Evolutionary conservation across 352 stramenopile genomes (phyloP).

Genomic region (Phytophthora aleatoria): DNA sequence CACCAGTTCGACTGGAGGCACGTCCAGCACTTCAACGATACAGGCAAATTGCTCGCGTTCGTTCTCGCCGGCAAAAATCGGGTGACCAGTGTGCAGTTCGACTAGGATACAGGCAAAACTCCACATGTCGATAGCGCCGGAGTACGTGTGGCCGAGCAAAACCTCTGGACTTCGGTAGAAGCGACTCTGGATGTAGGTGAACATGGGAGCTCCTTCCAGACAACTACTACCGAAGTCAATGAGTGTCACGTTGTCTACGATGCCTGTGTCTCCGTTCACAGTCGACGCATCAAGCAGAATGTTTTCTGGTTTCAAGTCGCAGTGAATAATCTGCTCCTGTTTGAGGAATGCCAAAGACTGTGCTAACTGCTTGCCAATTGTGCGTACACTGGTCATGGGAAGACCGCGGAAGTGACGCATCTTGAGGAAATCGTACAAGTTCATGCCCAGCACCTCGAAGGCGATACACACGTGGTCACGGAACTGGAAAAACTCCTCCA

Average conservation of each 20-base stretch:
- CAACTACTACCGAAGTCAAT: conserved; percentile 99
- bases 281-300: conserved; percentile 63
- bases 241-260: conserved; percentile 61
- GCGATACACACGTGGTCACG: conserved; percentile 95
- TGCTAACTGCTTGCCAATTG: conserved; percentile 90
- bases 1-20: conserved; percentile 52
- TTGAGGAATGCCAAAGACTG: conserved; percentile 79
- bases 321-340: conserved; percentile 93
- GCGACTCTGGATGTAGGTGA: conserved; percentile 97
- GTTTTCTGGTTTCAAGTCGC: conserved; percentile 99
- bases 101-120: conserved; percentile 88
- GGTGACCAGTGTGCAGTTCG: conserved; percentile 81
- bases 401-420: conserved; percentile 95
- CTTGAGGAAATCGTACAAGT: conserved; percentile 97
- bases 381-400: conserved; percentile 87
- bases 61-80: conserved; percentile 87
- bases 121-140: conserved; percentile 89
- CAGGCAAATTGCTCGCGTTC: conserved; percentile 85
- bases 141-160: conserved; percentile 92
- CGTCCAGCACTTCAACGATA: conserved; percentile 82
- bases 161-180: conserved; percentile 99
- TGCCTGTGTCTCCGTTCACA: conserved; percentile 7
- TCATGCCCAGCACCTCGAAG: conserved; percentile 96
- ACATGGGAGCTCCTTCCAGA: conserved; percentile 88
- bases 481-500: conserved; percentile 95